Percentiles rank a stretch among this genome's conserved stretches.
These are phyloP conservation scores for Umbelopsis sp. DNA, from an alignment of 371 early-diverging fungal genomes.

Conservation along the genomic window DNA sequence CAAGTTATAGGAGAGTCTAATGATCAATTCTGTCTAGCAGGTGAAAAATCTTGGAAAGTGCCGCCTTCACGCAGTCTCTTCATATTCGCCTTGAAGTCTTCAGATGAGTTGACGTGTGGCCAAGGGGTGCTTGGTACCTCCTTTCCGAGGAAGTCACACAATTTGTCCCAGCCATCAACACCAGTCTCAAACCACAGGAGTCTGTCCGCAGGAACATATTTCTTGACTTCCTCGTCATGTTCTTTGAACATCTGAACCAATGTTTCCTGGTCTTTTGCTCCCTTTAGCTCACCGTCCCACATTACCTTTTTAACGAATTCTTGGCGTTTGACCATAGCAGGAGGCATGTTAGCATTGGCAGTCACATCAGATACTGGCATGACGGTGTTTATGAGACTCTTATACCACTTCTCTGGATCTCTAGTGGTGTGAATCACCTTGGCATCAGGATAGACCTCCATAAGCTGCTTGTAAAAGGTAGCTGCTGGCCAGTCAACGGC, in stretches of 20 bases:
- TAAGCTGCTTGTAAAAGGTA: slow-evolving; percentile 31
- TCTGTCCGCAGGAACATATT: slow-evolving; percentile 31
- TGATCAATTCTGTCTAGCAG: no score
- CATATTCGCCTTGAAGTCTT: no score
- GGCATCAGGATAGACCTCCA: slow-evolving; percentile 38
- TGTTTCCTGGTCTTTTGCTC: slow-evolving; percentile 27
- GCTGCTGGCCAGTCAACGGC: slow-evolving; percentile 43
- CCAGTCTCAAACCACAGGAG: slow-evolving; percentile 4
- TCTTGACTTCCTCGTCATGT: slow-evolving; percentile 37
- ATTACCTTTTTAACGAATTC: slow-evolving; percentile 18
- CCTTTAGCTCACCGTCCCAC: slow-evolving; percentile 27
- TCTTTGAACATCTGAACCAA: slow-evolving; percentile 24
- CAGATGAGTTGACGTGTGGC: slow-evolving; percentile 4
- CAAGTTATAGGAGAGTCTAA: no score
- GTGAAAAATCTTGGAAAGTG: no score
- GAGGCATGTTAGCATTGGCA: not conserved
- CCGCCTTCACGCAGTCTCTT: no score
- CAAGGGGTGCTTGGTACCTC: slow-evolving; percentile 2
- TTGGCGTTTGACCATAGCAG: not conserved
- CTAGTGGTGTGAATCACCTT: slow-evolving; percentile 40
- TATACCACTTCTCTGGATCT: slow-evolving; percentile 42
- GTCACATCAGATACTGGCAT: not conserved
- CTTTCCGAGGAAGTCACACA: slow-evolving; percentile 7
- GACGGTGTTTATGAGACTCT: slow-evolving; percentile 31
- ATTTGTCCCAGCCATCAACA: slow-evolving; percentile 10